Evolutionary conservation across 1,284 basidiomycete species (phyloP).

Genomic region (Coniophora puteana): DNA sequence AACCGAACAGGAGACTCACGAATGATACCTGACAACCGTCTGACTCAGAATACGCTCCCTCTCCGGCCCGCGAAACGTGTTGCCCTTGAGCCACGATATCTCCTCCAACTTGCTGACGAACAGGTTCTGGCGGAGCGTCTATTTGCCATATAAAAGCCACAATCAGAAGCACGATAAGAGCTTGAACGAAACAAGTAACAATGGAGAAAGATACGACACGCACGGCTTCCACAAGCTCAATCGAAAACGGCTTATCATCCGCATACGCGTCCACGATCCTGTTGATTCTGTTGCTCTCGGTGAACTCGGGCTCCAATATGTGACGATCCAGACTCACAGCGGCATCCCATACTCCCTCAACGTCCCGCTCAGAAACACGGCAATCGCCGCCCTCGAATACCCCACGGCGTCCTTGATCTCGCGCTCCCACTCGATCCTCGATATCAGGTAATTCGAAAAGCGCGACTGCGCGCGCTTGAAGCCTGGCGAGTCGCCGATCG

Average conservation of each 20-base stretch:
- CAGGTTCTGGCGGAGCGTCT: constrained; percentile 32
- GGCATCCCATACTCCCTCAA: background rate
- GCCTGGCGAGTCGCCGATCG: constrained; percentile 18
- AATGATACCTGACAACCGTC: constrained; percentile 30
- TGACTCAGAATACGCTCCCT: constrained; percentile 16
- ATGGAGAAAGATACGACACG: constrained; percentile 1
- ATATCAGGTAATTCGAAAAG: constrained; percentile 15
- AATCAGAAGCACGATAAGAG: too few species aligned
- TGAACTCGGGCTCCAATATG: background rate
- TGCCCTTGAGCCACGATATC: constrained; percentile 11
- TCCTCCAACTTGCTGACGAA: constrained; percentile 30
- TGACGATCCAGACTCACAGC: background rate
- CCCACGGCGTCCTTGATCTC: constrained; percentile 24
- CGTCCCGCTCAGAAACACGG: constrained; percentile 10
- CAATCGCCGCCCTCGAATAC: constrained; percentile 22
- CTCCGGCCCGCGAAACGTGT: constrained; percentile 25
- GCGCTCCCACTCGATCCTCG: constrained; percentile 18
- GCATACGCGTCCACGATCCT: constrained; percentile 19
- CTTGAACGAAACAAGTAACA: background rate
- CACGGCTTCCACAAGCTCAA: constrained; percentile 25
- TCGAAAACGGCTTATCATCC: constrained; percentile 24
- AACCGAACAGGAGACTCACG: constrained; percentile 11
- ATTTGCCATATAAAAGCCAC: too few species aligned
- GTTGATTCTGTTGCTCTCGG: background rate
- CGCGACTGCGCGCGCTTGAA: constrained; percentile 12